Percentiles rank a stretch among this genome's conserved stretches.
phyloP scores from a whole-genome alignment of 2,329 filamentous ascomycete genomes.

The Fusarium beomiforme region DNA sequence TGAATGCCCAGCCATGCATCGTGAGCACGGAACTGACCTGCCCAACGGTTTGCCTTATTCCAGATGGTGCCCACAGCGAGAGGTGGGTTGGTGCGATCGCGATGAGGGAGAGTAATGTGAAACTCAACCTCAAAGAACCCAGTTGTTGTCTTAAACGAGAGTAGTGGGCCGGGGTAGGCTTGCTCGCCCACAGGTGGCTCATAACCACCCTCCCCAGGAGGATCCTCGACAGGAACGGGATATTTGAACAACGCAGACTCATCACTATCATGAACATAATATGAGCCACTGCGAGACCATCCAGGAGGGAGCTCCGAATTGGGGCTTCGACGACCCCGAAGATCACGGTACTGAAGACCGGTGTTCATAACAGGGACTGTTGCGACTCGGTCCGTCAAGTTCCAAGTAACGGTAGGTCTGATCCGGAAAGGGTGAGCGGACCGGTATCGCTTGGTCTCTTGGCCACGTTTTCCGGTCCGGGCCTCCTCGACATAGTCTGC shows the following conservation, averaged over 20 bases:
- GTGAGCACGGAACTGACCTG: conserved; percentile 56
- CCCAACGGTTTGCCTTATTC: conserved; percentile 49
- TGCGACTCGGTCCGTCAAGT: conserved; percentile 51
- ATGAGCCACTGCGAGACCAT: conserved; percentile 51
- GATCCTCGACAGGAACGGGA: conserved; percentile 53
- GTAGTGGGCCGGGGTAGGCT: conserved; percentile 50
- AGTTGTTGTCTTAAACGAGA: conserved; percentile 53
- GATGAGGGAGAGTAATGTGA: conserved; percentile 48
- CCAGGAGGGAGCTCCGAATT: conserved; percentile 49
- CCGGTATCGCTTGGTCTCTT: conserved; percentile 49
- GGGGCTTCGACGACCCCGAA: conserved; percentile 48
- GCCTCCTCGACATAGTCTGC: conserved; percentile 56
- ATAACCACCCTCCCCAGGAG: conserved; percentile 44
- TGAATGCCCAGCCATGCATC: conserved; percentile 58
- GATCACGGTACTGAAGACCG: conserved; percentile 53
- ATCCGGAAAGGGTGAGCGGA: conserved; percentile 52
- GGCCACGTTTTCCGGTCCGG: conserved; percentile 44
- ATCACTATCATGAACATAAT: conserved; percentile 55
- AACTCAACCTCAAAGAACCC: conserved; percentile 56
- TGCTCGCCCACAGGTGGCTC: conserved; percentile 45
- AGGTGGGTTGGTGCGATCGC: conserved; percentile 50
- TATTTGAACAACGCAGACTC: conserved; percentile 53
- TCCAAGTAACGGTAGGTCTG: conserved; percentile 51
- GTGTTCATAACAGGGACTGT: conserved; percentile 49
- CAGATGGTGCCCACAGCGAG: conserved; percentile 57